Evolutionary conservation across 2,329 filamentous ascomycete genomes (phyloP).

Genomic region (Sporothrix globosa): DNA sequence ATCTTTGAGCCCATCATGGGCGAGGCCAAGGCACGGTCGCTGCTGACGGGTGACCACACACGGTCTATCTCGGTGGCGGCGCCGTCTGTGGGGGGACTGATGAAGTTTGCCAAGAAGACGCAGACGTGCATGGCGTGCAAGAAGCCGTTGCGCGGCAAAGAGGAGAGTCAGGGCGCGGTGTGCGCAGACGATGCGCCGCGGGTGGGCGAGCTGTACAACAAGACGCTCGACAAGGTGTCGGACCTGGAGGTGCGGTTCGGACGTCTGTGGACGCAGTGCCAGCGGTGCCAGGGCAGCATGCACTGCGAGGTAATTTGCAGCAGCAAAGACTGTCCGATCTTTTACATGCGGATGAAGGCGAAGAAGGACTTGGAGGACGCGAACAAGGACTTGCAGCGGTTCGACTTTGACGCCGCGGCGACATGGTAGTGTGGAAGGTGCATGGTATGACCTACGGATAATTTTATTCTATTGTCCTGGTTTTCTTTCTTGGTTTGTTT

Average conservation of each 20-base stretch:
- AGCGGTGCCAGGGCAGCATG: conserved; percentile 95
- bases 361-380: conserved; percentile 98
- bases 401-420: conserved; percentile 81
- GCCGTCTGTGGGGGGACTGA: conserved; percentile 86
- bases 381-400: conserved; percentile 84
- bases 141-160: conserved; percentile 81
- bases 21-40: conserved; percentile 76
- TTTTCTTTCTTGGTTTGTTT: background rate
- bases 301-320: conserved; percentile 98
- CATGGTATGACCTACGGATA: background rate
- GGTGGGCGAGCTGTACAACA: conserved; percentile 90
- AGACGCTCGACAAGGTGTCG: conserved; percentile 82
- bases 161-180: conserved; percentile 76
- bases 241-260: conserved; percentile 93
- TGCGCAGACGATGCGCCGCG: conserved; percentile 83
- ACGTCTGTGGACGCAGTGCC: conserved; percentile 95
- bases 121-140: conserved; percentile 99
- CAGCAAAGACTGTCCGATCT: conserved; percentile 95
- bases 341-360: conserved; percentile 99
- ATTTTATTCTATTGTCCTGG: background rate
- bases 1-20: conserved; percentile 98
- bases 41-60: conserved; percentile 91
- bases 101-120: conserved; percentile 99
- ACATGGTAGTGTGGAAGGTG: conserved; percentile 49
- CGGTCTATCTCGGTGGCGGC: conserved; percentile 92